phyloP scores from a whole-genome alignment of 2,329 filamentous ascomycete species.

The Dryadomyces sulphureus region DNA sequence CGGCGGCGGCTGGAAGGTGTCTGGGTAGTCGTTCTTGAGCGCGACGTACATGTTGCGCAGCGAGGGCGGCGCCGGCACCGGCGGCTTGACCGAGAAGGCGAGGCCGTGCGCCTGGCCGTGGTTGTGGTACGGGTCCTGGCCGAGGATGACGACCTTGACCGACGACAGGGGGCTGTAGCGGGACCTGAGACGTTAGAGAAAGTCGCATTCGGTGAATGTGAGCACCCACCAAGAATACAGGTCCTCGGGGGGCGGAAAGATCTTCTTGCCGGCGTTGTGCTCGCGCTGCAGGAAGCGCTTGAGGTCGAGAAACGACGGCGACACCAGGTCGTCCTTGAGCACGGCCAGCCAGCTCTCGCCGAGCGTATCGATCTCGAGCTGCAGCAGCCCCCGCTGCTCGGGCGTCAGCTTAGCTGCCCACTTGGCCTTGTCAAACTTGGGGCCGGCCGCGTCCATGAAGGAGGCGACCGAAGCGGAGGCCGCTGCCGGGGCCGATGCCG shows the following conservation, averaged over 20 bases:
- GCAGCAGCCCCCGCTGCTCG: constrained; percentile 70
- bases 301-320: constrained; percentile 67
- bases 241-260: constrained; percentile 79
- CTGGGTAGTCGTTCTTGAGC: constrained; percentile 76
- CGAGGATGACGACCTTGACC: constrained; percentile 85
- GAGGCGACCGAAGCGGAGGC: constrained; percentile 6
- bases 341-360: constrained; percentile 83
- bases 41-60: constrained; percentile 88
- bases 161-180: constrained; percentile 77
- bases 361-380: constrained; percentile 83
- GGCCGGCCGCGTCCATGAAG: constrained; percentile 14
- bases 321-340: constrained; percentile 73
- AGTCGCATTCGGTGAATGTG: neutral
- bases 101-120: constrained; percentile 90
- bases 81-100: constrained; percentile 85
- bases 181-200: constrained; percentile 48
- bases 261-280: constrained; percentile 54
- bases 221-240: constrained; percentile 78
- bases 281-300: constrained; percentile 81
- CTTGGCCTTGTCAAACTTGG: constrained; percentile 73
- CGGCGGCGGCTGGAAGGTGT: constrained; percentile 59
- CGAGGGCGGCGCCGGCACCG: constrained; percentile 76
- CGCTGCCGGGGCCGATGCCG: neutral
- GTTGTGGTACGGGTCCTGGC: constrained; percentile 97
- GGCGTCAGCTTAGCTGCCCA: constrained; percentile 69